Conservation (phyloP, 1,284 basidiomycete genomes). For the Pseudozyma hubeiensis region DNA sequence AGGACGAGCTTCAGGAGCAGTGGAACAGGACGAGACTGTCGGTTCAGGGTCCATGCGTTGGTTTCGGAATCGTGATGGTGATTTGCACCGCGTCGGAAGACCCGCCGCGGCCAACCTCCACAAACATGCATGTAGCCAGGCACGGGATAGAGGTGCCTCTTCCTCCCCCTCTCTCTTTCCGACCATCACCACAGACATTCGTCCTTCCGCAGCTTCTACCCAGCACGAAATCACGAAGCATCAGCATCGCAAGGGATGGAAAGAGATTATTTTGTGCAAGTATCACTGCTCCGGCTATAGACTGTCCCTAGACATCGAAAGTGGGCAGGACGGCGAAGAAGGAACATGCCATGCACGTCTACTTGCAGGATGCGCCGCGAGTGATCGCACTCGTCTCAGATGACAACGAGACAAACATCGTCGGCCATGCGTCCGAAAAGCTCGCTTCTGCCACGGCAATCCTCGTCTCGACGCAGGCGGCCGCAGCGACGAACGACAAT, state of each 20-base stretch:
- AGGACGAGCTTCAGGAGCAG: too few relatives aligned
- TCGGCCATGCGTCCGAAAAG: conserved; percentile 6
- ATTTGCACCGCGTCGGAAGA: neutral
- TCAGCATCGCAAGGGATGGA: too few relatives aligned
- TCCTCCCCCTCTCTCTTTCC: neutral
- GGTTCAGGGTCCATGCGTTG: conserved; percentile 5
- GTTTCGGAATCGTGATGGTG: too few relatives aligned
- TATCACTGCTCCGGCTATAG: neutral
- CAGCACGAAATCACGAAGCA: too few relatives aligned
- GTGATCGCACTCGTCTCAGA: conserved; percentile 47
- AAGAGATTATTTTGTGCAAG: too few relatives aligned
- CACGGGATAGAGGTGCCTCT: neutral
- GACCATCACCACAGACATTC: neutral
- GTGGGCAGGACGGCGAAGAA: neutral
- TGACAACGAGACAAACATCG: conserved; percentile 10
- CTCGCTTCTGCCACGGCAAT: conserved; percentile 26
- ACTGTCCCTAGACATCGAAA: neutral
- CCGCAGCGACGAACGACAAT: conserved; percentile 14
- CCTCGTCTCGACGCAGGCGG: conserved; percentile 37
- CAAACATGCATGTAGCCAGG: neutral
- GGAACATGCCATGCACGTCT: conserved; percentile 60
- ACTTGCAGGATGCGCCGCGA: conserved; percentile 55
- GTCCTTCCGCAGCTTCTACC: too few relatives aligned
- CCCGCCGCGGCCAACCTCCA: conserved; percentile 6
- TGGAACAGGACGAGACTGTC: too few relatives aligned